Percentiles rank a stretch among this genome's conserved stretches.
Conservation (phyloP, 164 flowering plant species). For the Dillenia turbinata region DNA sequence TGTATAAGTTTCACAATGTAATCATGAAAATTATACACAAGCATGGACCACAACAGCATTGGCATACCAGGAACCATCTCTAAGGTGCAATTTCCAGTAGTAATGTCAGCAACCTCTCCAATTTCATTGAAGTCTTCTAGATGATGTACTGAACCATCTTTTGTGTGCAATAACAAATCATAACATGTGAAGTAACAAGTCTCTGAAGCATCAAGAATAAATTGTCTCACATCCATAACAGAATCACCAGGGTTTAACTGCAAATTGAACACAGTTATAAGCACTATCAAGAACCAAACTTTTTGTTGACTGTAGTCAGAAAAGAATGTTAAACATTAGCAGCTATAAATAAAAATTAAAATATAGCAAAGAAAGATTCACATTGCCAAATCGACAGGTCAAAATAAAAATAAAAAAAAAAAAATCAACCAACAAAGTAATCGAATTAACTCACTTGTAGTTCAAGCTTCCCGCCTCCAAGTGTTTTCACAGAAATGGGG, state of each 20-base stretch:
- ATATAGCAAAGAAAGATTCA: background rate
- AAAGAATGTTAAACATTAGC: background rate
- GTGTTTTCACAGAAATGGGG: conserved; percentile 83
- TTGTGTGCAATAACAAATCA: conserved; percentile 77
- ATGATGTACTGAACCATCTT: conserved; percentile 77
- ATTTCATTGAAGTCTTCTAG: conserved; percentile 94
- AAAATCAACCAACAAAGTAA: background rate
- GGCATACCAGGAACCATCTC: conserved; percentile 89
- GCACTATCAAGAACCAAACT: background rate
- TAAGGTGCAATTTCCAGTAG: conserved; percentile 79
- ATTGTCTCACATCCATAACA: conserved; percentile 94
- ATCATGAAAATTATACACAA: too few species aligned
- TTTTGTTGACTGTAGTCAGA: background rate
- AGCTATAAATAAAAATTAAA: too few species aligned
- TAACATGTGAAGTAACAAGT: conserved; percentile 93
- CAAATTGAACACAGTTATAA: conserved; percentile 12
- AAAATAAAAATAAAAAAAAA: background rate
- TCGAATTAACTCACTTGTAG: conserved; percentile 60
- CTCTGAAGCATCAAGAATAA: conserved; percentile 97
- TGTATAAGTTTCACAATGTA: background rate
- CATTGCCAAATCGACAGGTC: background rate
- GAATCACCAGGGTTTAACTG: conserved; percentile 99
- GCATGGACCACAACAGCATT: background rate
- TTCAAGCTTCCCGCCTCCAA: conserved; percentile 84
- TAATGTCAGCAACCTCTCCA: conserved; percentile 94